Evolutionary conservation across 2,329 filamentous ascomycete species (phyloP), one percentile per base, ranked within the genome.

Genomic region (Aspergillus pseudonomiae): DNA sequence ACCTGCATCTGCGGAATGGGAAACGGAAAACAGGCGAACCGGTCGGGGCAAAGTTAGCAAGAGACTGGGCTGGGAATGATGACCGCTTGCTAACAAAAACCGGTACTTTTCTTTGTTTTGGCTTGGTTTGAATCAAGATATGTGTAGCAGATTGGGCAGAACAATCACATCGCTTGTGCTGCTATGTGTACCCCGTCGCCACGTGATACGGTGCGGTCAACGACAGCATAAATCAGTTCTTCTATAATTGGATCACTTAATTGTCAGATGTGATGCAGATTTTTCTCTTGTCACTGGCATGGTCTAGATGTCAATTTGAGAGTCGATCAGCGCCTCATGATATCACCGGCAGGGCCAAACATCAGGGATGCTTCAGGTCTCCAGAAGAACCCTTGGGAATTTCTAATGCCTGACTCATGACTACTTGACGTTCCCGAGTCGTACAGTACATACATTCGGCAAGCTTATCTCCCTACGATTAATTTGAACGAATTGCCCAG

Each of bases 171-270:
- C 19, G 39, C 39, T 41, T 41, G 7, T n/a, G 1, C 39, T 36
- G 34, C 34, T 36, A 16, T 41, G 36, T n/a, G 36, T 41, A 41
- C 6, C 6, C n/a, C 6, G 6, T 41, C 39, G 2, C 32, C 52
- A 55, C 52, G 52, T 55, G 52, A 55, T 55, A 39, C n/a, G n/a
- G 21, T 6, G 9, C 16, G 19, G 21, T n/a, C 32, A 26, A 39
- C 39, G 32, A 39, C 52, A 32, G 32, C 34, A 39, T 55, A 21
- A 12, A 45, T 12, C 32, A 39, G 11, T 39, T 55, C 14, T 55
- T 55, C 52, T 55, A 55, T 55, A 55, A 39, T 55, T 55, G 32
- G 52, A 55, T 39, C 52, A 55, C 39, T 39, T 21, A 55, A 10
- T 16, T 55, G 52, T 55, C 52, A 55, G 52, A 55, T 55, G 52